Conservation (phyloP, 2,329 filamentous ascomycete species). For the Alternaria triticimaculans region DNA sequence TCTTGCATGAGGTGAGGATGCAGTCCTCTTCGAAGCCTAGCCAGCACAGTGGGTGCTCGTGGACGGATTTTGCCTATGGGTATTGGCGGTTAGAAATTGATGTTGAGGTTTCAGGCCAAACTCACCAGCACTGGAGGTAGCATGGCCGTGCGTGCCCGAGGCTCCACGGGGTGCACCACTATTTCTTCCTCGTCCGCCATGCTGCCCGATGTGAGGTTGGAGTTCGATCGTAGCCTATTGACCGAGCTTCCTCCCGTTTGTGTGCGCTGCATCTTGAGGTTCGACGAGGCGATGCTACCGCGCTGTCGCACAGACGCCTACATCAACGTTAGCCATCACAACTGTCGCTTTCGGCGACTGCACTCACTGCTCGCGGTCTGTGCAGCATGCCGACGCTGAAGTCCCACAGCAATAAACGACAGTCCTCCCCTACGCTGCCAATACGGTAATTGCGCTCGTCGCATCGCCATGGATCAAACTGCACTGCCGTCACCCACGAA, state of each 20-base stretch:
- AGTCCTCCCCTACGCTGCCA: slow-evolving; percentile 94
- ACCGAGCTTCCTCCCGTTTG: slow-evolving; percentile 69
- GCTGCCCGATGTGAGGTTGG: slow-evolving; percentile 63
- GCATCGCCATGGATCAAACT: slow-evolving; percentile 96
- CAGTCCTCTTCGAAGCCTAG: slow-evolving; percentile 91
- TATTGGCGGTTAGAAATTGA: slow-evolving; percentile 8
- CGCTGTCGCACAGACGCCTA: slow-evolving; percentile 64
- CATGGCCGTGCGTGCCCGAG: slow-evolving; percentile 82
- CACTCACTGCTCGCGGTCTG: slow-evolving; percentile 76
- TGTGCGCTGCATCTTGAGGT: slow-evolving; percentile 51
- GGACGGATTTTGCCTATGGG: slow-evolving; percentile 76
- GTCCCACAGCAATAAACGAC: slow-evolving; percentile 90
- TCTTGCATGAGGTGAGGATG: slow-evolving; percentile 90
- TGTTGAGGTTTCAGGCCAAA: slow-evolving; percentile 18
- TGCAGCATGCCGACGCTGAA: slow-evolving; percentile 97
- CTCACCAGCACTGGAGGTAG: slow-evolving; percentile 87
- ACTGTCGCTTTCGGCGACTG: neutral
- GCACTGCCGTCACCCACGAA: slow-evolving; percentile 91
- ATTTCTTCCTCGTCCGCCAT: slow-evolving; percentile 65
- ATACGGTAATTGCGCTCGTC: slow-evolving; percentile 96
- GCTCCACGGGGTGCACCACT: slow-evolving; percentile 80
- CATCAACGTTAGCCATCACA: neutral
- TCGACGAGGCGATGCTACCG: slow-evolving; percentile 58
- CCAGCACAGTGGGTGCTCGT: slow-evolving; percentile 87
- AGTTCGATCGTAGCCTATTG: slow-evolving; percentile 73